phyloP scores from a whole-genome alignment of 2,329 filamentous ascomycete species.

The Hypoxylon sp. region DNA sequence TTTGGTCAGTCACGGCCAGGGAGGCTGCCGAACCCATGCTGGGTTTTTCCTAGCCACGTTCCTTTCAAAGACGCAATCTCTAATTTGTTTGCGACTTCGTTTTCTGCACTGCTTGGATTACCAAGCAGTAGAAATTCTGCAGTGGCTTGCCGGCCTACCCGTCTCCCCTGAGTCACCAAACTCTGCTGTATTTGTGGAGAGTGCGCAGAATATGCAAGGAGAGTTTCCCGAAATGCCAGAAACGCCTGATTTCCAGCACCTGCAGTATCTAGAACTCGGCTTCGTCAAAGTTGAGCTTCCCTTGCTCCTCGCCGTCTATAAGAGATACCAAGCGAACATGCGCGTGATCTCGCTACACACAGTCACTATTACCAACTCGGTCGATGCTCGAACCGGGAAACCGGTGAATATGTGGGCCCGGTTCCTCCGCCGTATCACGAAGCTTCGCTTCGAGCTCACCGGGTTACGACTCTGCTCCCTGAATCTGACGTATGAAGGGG shows the following conservation, averaged over 20 bases:
- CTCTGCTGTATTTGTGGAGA: background rate
- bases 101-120: slow-evolving; percentile 48
- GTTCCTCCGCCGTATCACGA: slow-evolving; percentile 55
- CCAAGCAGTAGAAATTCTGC: slow-evolving; percentile 52
- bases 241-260: slow-evolving; percentile 51
- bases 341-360: slow-evolving; percentile 61
- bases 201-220: background rate
- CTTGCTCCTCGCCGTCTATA: slow-evolving; percentile 54
- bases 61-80: slow-evolving; percentile 56
- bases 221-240: slow-evolving; percentile 36
- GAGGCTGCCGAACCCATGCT: background rate
- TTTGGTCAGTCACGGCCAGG: slow-evolving; percentile 9
- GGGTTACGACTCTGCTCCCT: slow-evolving; percentile 53
- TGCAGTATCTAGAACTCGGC: slow-evolving; percentile 62
- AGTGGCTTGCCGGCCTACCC: slow-evolving; percentile 55
- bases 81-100: slow-evolving; percentile 68
- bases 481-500: slow-evolving; percentile 36
- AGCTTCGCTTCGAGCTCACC: slow-evolving; percentile 52
- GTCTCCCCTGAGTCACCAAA: background rate
- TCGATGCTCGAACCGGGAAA: background rate
- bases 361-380: slow-evolving; percentile 55
- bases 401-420: slow-evolving; percentile 57
- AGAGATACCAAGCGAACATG: slow-evolving; percentile 61
- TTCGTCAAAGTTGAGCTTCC: slow-evolving; percentile 50
- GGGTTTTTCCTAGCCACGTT: slow-evolving; percentile 53